A percentile compares a stretch with the other conserved stretches of the same genome.
Conservation (phyloP, 345 rosid species). For the Anacardium occidentale region DNA sequence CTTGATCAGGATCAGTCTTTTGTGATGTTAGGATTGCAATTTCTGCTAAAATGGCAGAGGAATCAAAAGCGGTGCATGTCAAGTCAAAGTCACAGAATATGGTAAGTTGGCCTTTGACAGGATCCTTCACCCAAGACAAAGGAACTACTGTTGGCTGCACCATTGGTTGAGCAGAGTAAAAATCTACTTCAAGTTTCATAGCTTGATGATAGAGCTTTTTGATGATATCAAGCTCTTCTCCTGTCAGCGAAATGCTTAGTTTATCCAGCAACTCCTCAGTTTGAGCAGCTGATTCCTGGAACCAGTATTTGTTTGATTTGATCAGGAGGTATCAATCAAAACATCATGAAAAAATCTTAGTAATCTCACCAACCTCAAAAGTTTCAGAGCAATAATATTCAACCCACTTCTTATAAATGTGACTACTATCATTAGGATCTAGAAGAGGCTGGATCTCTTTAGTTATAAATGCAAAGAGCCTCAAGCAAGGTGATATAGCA, state of each 20-base stretch:
- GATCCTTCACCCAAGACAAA: constrained; percentile 34
- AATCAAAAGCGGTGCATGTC: constrained; percentile 58
- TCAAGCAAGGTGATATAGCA: constrained; percentile 56
- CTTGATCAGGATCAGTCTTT: constrained; percentile 31
- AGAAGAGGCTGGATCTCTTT: constrained; percentile 43
- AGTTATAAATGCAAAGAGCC: constrained; percentile 40
- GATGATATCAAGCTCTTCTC: constrained; percentile 55
- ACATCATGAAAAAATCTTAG: constrained; percentile 4
- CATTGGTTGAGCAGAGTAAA: constrained; percentile 41
- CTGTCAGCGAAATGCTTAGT: constrained; percentile 47
- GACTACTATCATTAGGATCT: constrained; percentile 35
- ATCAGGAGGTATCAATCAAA: constrained; percentile 10
- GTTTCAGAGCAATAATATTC: constrained; percentile 39
- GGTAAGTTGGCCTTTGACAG: constrained; percentile 30
- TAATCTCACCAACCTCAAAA: constrained; percentile 39
- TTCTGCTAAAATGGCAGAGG: constrained; percentile 59
- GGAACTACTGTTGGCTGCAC: constrained; percentile 43
- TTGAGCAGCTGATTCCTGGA: constrained; percentile 42
- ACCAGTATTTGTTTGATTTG: constrained; percentile 5
- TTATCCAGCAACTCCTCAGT: constrained; percentile 57
- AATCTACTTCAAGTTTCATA: constrained; percentile 47
- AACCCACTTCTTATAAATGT: constrained; percentile 60
- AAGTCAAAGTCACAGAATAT: constrained; percentile 60
- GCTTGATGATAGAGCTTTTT: constrained; percentile 52
- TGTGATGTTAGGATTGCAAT: constrained; percentile 53